Evolutionary conservation across 495 filamentous ascomycete species (phyloP).

Genomic region (Acidomyces sp.): DNA sequence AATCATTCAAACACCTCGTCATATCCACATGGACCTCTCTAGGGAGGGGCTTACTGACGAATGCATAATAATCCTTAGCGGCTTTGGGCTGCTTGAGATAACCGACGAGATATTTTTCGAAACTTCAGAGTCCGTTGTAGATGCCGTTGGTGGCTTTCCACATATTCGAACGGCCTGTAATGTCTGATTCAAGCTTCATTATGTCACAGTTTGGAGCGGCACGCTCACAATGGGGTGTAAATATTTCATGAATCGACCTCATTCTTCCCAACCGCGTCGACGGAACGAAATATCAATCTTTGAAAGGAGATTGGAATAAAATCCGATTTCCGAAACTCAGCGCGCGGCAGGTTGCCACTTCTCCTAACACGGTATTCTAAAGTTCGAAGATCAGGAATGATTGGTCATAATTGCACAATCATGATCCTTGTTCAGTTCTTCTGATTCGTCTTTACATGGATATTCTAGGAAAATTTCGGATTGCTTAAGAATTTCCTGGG

Average conservation of each 20-base stretch:
- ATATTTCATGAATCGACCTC: constrained; percentile 8
- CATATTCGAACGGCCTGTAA: constrained; percentile 12
- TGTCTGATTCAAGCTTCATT: not conserved
- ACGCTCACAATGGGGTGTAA: constrained; percentile 13
- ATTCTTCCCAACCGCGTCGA: constrained; percentile 12
- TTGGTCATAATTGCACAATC: too few relatives aligned
- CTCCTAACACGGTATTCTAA: too few relatives aligned
- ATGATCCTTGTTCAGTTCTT: too few relatives aligned
- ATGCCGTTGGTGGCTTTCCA: constrained; percentile 6
- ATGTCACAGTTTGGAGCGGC: constrained; percentile 7
- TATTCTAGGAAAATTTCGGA: too few relatives aligned
- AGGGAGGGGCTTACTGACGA: constrained; percentile 4
- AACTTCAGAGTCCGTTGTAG: constrained; percentile 7
- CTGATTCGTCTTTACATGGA: too few relatives aligned
- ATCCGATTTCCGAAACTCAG: constrained; percentile 11
- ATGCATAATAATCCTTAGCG: constrained; percentile 6
- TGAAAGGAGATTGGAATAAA: constrained; percentile 2
- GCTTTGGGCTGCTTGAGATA: constrained; percentile 8
- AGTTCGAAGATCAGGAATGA: too few relatives aligned
- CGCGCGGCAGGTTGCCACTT: constrained; percentile 4
- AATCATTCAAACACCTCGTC: constrained; percentile 3
- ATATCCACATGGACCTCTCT: constrained; percentile 10
- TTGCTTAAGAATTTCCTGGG: too few relatives aligned
- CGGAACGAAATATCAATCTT: constrained; percentile 5
- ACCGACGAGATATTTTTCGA: constrained; percentile 4